Conservation (phyloP, 2,329 filamentous ascomycete genomes). For the Phoma sp. region DNA sequence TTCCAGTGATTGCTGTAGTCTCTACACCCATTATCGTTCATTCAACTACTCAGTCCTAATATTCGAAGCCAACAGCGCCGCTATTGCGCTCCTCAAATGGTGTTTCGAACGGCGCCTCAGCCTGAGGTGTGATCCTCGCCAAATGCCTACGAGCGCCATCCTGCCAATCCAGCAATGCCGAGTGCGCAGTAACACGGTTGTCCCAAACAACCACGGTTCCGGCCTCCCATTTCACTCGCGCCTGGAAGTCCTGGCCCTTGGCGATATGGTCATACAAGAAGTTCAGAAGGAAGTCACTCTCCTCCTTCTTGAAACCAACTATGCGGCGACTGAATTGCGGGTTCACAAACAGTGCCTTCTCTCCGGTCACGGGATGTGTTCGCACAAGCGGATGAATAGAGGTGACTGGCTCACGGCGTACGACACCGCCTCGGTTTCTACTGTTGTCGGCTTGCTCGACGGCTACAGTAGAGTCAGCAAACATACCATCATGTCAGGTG, state of each 20-base stretch:
- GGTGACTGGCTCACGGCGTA: slow-evolving; percentile 75
- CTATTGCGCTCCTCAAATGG: slow-evolving; percentile 45
- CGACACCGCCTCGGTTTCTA: slow-evolving; percentile 69
- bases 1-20: no score
- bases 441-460: slow-evolving; percentile 77
- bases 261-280: slow-evolving; percentile 80
- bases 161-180: slow-evolving; percentile 81
- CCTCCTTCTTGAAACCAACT: slow-evolving; percentile 84
- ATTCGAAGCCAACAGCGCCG: slow-evolving; percentile 26
- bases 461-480: slow-evolving; percentile 40
- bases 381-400: slow-evolving; percentile 78
- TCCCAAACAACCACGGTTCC: slow-evolving; percentile 89
- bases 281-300: slow-evolving; percentile 77
- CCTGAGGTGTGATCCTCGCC: slow-evolving; percentile 82
- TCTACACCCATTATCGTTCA: no score
- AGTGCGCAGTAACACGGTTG: slow-evolving; percentile 80
- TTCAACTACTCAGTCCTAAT: slow-evolving; percentile 8
- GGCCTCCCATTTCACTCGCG: slow-evolving; percentile 76
- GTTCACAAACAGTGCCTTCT: slow-evolving; percentile 85
- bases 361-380: slow-evolving; percentile 79
- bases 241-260: slow-evolving; percentile 73
- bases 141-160: slow-evolving; percentile 78
- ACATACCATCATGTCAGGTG: neutral
- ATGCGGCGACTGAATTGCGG: slow-evolving; percentile 84
- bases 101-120: slow-evolving; percentile 76